A percentile compares a stretch with the other conserved stretches of the same genome.
Evolutionary conservation across 1,284 basidiomycete genomes (phyloP).

Genomic region (Sparassis latifolia): DNA sequence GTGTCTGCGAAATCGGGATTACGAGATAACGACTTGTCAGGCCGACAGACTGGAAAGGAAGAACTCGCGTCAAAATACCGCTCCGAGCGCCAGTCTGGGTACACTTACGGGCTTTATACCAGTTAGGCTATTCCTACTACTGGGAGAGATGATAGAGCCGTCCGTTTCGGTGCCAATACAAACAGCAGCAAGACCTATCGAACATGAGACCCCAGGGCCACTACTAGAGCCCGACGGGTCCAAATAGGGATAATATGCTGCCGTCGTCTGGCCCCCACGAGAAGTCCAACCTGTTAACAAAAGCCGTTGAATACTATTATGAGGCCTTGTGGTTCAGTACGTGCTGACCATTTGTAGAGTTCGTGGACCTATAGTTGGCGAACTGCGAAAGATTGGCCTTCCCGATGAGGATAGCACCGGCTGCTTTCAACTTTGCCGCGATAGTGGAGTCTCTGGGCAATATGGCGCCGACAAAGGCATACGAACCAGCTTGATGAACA

Average conservation of each 20-base stretch:
- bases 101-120: constrained; percentile 49
- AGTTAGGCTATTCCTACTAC: constrained; percentile 30
- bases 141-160: constrained; percentile 45
- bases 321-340: constrained; percentile 25
- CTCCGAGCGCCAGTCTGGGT: constrained; percentile 56
- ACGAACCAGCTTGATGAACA: constrained; percentile 38
- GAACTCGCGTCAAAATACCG: constrained; percentile 37
- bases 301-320: constrained; percentile 27
- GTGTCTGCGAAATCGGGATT: constrained; percentile 53
- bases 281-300: constrained; percentile 26
- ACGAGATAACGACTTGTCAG: constrained; percentile 28
- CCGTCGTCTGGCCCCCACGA: neutral
- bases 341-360: constrained; percentile 30
- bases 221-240: constrained; percentile 41
- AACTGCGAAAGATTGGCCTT: constrained; percentile 27
- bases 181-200: constrained; percentile 52
- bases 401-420: constrained; percentile 35
- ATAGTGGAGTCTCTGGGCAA: constrained; percentile 36
- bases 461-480: constrained; percentile 33
- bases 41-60: neutral
- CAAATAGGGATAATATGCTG: constrained; percentile 26
- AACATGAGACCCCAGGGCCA: constrained; percentile 49
- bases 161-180: constrained; percentile 58
- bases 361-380: constrained; percentile 21
- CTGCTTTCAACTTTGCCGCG: constrained; percentile 30